phyloP scores from a whole-genome alignment of 2,329 filamentous ascomycete species.

The Penicillium sp. region DNA sequence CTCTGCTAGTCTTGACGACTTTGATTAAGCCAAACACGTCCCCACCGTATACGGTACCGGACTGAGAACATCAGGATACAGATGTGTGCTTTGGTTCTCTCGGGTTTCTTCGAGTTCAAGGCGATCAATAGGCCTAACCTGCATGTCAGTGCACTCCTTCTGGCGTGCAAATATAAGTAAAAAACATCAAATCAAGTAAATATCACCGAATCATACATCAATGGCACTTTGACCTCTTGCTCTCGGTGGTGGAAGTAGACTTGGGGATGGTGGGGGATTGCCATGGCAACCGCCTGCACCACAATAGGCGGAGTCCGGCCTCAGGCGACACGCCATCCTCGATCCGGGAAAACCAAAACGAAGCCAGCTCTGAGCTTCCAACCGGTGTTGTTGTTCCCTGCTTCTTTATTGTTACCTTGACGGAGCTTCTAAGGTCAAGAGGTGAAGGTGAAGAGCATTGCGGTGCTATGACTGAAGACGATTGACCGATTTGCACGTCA shows the following conservation, averaged over 20 bases:
- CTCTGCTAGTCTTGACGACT: conserved; percentile 37
- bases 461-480: neutral
- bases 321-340: conserved; percentile 26
- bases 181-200: neutral
- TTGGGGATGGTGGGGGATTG: conserved; percentile 22
- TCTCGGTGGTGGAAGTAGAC: neutral
- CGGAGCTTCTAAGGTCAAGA: neutral
- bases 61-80: neutral
- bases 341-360: conserved; percentile 35
- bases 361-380: conserved; percentile 12
- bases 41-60: neutral
- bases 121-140: neutral
- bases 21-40: conserved; percentile 27
- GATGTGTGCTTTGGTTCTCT: neutral
- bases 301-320: conserved; percentile 16
- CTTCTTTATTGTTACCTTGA: conserved; percentile 2
- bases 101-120: neutral
- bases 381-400: conserved; percentile 12
- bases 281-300: conserved; percentile 33
- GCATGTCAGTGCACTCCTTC: conserved; percentile 1
- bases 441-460: neutral
- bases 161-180: neutral
- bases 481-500: neutral
- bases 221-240: neutral
- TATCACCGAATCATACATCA: neutral